phyloP scores from a whole-genome alignment of 1,139 yeast genomes.

The Candida tetrigidarum region DNA sequence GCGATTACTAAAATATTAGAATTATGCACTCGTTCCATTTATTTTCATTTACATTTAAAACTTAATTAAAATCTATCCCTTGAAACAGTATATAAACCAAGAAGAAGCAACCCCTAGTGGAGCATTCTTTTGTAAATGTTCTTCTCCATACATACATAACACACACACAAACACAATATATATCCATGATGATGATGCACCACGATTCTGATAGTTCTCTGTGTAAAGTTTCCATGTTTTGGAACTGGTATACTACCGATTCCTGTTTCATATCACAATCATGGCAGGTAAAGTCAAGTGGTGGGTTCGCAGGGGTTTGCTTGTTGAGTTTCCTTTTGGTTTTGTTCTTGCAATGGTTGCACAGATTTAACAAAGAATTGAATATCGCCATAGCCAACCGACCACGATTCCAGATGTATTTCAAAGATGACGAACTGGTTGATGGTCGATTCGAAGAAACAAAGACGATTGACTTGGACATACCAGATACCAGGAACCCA shows the following conservation, averaged over 20 bases:
- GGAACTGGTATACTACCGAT: constrained; percentile 57
- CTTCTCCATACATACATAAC: neutral
- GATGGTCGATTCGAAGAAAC: constrained; percentile 5
- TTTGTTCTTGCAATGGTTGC: constrained; percentile 59
- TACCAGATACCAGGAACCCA: constrained; percentile 22
- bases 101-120: too few relatives aligned
- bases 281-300: constrained; percentile 65
- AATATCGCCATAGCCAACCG: constrained; percentile 28
- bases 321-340: constrained; percentile 65
- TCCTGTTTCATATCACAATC: constrained; percentile 64
- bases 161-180: neutral
- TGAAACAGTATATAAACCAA: neutral
- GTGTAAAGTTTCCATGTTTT: constrained; percentile 45
- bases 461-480: constrained; percentile 3
- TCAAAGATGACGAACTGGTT: constrained; percentile 6
- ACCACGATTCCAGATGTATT: constrained; percentile 4
- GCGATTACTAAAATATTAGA: too few relatives aligned
- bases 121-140: neutral
- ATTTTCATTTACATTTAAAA: constrained; percentile 3
- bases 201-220: neutral
- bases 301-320: constrained; percentile 74
- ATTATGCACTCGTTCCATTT: too few relatives aligned
- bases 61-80: neutral
- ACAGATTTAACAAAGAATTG: constrained; percentile 59
- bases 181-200: constrained; percentile 3